Base-by-base conservation (phyloP, 139 green algal genomes). In the Marvania coccoides region DNA sequence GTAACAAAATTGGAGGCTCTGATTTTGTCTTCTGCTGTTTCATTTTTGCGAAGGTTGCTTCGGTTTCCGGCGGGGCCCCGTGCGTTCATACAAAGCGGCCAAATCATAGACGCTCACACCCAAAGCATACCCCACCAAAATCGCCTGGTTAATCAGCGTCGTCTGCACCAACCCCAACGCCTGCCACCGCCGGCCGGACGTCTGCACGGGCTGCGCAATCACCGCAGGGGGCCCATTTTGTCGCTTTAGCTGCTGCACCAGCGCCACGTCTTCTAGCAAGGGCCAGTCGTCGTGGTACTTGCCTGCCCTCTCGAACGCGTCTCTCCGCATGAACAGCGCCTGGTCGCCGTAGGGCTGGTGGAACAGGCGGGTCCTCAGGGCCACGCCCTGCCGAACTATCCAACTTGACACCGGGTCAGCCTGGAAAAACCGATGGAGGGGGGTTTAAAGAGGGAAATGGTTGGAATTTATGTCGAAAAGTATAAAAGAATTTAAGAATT, bases 281-380 rank as follows among this genome's bases (percentile, higher is more conserved):
- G 75, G 77, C 78, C 73, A 81, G 0, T 87, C 69, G 5, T 51
- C 33, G 47, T 84, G 85, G 33, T 83, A 66, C 13, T 75, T 70
- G 19, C 53, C 15, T 45, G 63, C 24, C 12, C 29, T 39, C 47
- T 39, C 67, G 34, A 66, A 85, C 36, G 45, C 70, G 7, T 35
- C 34, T 0, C 51, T 38, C 7, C 65, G 53, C 8, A 87, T 66
- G 46, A 90, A 89, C 5, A 90, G 28, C 10, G 71, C 83, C 34
- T 91, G 85, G 65, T 91, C 85, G 19, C 85, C 85, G 57, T 90
- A 91, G 13, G 83, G 83, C 42, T 58, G 35, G 1, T 58, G 13
- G 3, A 79, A 48, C 30, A 74, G 14, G 2, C 56, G 35, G 5
- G 84, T 89, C 26, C 84, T 69, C 13, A 76, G 45, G 13, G 26